Evolutionary conservation across 2,329 filamentous ascomycete species (phyloP), one percentile per base, ranked within the genome.

Genomic region (Arthroderma sp.): DNA sequence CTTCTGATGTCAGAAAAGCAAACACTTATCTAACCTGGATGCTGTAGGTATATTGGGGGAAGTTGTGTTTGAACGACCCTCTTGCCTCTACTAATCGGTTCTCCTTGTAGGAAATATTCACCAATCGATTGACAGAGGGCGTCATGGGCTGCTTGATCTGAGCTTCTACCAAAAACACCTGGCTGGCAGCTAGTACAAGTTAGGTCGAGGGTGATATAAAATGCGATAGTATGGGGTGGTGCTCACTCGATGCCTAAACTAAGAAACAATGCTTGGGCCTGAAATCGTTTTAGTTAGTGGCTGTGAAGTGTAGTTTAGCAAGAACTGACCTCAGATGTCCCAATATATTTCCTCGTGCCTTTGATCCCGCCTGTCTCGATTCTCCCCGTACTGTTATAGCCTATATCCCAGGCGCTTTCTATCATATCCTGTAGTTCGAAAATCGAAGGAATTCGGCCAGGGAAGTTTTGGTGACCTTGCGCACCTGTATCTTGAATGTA

Each of bases 271-370:
- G 87, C 85, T 61, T 89, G 77, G 4, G 84, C 86, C 82, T 87
- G 43, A 28, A 30, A 34, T 9, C 22, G 9, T 8, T 10, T 28
- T 29, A 36, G 40, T 38, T 38, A 36, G 29, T 29, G 33, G 15
- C 15, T 22, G 10, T 22, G 10, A 10, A 38, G 27, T 7, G n/a
- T 34, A 9, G 29, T 22, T 22, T n/a, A 32, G 5, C 36, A 7
- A 29, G 37, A 6, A 50, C 59, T 53, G 68, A 85, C 84, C 70
- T 96, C 89, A 6, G 86, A 80, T 1, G 89, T 95, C 10, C 89
- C 89, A 54, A 96, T 96, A 58, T 91, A 96, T 62, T 95, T 96
- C 48, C 91, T 77, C 0, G 88, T 94, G n/a, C 81, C 81, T 51
- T 71, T 77, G 51, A 96, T 83, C 1, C 87, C 86, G 2, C 89